Conservation (phyloP, 495 filamentous ascomycete species). For the Rhypophila decipiens region DNA sequence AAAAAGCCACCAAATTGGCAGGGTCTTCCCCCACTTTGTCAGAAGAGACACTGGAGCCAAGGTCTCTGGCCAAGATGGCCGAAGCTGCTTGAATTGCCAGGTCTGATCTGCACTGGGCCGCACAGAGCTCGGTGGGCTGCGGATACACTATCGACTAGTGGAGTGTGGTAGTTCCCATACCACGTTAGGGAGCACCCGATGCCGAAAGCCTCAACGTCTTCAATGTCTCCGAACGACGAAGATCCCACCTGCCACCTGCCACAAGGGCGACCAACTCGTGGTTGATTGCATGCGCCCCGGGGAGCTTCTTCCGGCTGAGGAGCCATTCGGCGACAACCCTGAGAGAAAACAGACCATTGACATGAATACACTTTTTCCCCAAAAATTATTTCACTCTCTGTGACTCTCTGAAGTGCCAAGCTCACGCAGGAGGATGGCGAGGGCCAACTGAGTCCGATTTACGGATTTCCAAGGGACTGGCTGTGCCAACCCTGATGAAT, state of each 20-base stretch:
- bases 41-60: too few species aligned
- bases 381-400: too few species aligned
- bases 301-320: slow-evolving; percentile 8
- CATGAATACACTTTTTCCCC: too few species aligned
- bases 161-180: too few species aligned
- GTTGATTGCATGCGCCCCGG: slow-evolving; percentile 6
- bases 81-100: too few species aligned
- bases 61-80: too few species aligned
- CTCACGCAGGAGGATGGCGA: background rate
- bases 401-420: background rate
- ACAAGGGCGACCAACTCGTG: slow-evolving; percentile 5
- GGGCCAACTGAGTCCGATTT: slow-evolving; percentile 1
- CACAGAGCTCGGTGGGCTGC: too few species aligned
- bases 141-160: too few species aligned
- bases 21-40: too few species aligned
- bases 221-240: background rate
- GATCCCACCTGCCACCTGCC: slow-evolving; percentile 10
- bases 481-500: background rate
- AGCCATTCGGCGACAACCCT: background rate
- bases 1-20: too few species aligned
- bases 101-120: too few species aligned
- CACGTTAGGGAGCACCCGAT: slow-evolving; percentile 1
- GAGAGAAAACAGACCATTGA: too few species aligned
- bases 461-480: background rate
- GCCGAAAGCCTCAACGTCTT: background rate